Base-by-base conservation (phyloP, 306 rosid genomes). In the Castanea mollissima region DNA sequence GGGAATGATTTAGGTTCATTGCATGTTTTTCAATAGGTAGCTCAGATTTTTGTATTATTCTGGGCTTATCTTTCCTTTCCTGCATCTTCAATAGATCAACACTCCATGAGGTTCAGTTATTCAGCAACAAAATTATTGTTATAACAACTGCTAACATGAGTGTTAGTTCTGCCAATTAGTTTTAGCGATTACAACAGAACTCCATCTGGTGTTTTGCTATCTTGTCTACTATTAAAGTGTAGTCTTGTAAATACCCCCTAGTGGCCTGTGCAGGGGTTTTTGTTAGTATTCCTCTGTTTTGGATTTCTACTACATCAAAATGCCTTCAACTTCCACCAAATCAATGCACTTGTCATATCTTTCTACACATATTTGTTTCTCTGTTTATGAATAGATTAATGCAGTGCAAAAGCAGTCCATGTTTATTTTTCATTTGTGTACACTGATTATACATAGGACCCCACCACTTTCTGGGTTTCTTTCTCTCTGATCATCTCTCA, bases 401-500 rank as follows among this genome's bases (percentile, higher is more conserved):
- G 54, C 16, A 49, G 54, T 49, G 54, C 54, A 10, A 49, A 49
- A 49, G 54, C 16, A 49, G 16, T 49, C 16, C 12, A 49, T 49
- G 5, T 12, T 12, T 49, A 10, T 49, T 49, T 49, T 49, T 49
- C 54, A 49, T 13, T 58, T 58, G 32, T 41, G 46, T 7, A 41
- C 46, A 41, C 46, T 41, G 46, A 41, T 8, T 41, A 41, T 41
- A 41, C 11, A 41, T 41, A 41, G 54, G 35, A 44, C 60, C 80
- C 81, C 75, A 38, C 78, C 59, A 76, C 71, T 64, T 55, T 78
- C 74, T 71, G 62, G 67, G 73, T 79, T 74, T 76, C 80, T 51
- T 18, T 35, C 29, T 55, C 59, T 52, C 14, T 44, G 52, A 51
- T 73, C 57, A 78, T 6, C n/a, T 54, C 74, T 75, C 69, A 21